Base-by-base conservation (phyloP, 208 protist species). In the Trypanosoma scelopori region DNA sequence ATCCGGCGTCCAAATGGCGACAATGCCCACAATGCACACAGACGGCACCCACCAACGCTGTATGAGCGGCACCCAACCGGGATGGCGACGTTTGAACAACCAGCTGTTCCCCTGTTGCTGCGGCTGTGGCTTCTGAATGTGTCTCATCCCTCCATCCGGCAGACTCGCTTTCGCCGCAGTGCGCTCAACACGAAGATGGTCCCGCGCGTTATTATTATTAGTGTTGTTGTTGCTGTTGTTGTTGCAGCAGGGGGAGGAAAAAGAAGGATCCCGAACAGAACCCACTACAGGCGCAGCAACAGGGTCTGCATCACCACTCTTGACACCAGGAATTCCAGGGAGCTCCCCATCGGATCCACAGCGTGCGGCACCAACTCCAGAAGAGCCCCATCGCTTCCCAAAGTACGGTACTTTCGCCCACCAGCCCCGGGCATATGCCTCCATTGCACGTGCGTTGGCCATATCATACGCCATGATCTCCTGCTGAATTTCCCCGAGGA, bases 1-100 rank as follows among this genome's bases (percentile, higher is more conserved):
- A 63, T 93, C 87, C 3, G 87, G 87, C 0, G 87, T 93, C 84
- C 87, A 93, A 11, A 92, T 69, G 16, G 87, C 30, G 20, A 50
- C 22, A 39, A 76, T 43, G 23, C 71, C 70, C 55, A 53, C 72
- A 5, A 68, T 15, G 62, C 87, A 93, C 20, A 82, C 49, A 75
- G 69, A 91, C 20, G 87, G 87, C 59, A 93, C 81, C 84, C 87
- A 93, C 80, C 84, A 86, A 1, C 87, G 87, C 69, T 93, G 87
- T 71, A 93, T 86, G 55, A 93, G 60, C 37, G 87, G 87, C 20
- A 89, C 79, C 82, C 87, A 91, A 50, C 77, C 77, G 11, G 84
- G 84, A 47, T 89, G 81, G 32, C 79, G 69, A 0, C 71, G 78
- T 55, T 88, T 88, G 70, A 93, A 93, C 12, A 93, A 74, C 84